Percentiles rank a stretch among this genome's conserved stretches.
These are phyloP conservation scores for Effrenium voratum DNA, from an alignment of 73 alveolate species.

Conservation along the genomic window DNA sequence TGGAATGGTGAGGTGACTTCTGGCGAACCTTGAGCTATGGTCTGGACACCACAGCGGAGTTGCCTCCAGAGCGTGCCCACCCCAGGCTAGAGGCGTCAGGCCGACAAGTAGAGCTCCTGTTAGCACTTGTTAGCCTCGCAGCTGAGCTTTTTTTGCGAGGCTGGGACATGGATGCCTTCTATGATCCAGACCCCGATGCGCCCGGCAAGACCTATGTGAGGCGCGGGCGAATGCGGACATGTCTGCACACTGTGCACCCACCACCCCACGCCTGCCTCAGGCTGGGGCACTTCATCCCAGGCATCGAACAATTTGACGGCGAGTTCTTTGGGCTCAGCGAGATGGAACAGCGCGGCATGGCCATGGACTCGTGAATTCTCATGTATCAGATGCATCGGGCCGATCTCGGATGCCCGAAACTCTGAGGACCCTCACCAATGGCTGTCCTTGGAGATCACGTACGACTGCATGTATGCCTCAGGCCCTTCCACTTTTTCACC, in stretches of 20 bases:
- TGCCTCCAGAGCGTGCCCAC: conserved; percentile 82
- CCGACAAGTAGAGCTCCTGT: neutral
- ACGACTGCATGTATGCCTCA: conserved; percentile 79
- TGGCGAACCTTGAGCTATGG: conserved; percentile 75
- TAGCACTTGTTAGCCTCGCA: neutral
- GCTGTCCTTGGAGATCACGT: conserved; percentile 84
- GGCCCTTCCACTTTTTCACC: neutral
- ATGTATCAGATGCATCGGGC: no score
- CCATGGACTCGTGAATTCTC: neutral
- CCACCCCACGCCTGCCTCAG: neutral
- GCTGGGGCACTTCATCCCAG: conserved; percentile 91
- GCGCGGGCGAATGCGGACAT: neutral
- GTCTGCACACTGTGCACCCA: neutral
- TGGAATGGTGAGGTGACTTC: conserved; percentile 28
- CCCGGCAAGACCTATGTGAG: conserved; percentile 93
- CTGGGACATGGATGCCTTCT: conserved; percentile 92
- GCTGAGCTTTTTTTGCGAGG: neutral
- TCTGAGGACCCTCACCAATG: conserved; percentile 89
- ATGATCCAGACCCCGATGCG: conserved; percentile 79
- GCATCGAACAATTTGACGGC: conserved; percentile 86
- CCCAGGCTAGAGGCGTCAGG: neutral
- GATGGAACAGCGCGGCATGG: conserved; percentile 93
- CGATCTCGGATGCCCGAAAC: neutral
- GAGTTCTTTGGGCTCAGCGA: conserved; percentile 92
- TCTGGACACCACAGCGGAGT: conserved; percentile 89